Evolutionary conservation across 1,284 basidiomycete species (phyloP), one percentile per base, ranked within the genome.

Genomic region (Lentinula novae-zelandiae): DNA sequence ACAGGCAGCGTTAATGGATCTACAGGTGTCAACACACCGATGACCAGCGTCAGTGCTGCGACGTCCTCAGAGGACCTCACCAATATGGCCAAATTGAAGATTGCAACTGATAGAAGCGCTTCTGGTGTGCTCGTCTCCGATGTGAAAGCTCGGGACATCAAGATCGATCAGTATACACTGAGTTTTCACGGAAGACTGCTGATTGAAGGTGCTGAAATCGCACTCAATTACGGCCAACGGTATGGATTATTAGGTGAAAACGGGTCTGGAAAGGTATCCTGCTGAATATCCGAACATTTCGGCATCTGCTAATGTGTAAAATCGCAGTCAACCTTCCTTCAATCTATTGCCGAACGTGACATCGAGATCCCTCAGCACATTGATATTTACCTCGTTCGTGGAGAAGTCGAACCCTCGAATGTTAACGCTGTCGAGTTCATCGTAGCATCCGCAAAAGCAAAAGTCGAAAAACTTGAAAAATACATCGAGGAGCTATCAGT

Each of bases 231-330:
- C 71, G 96, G 96, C 6, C 93, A 98, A 74, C 81, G 95, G 70
- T 95, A 99, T 72, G 96, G 96, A 77, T 82, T 98, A 33, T 82
- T 98, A 60, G 96, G 96, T 61, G 95, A 98, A 76, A 98, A 99
- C 73, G 96, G 96, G 50, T 96, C 93, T 15, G 96, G 96, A 75
- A 99, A 99, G 87, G 94, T 95, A 69, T 55, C 53, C 40, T 53
- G 44, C 58, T 60, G n/a, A 55, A 51, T 22, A 39, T 46, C 55
- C 55, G 46, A 61, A 44, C n/a, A 17, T 44, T 27, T 27, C 27
- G 27, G 42, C 64, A 31, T 53, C 59, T 61, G 51, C 17, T 68
- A 46, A 40, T 61, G 5, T 54, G 48, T 44, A 55, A 36, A 31
- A 40, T 31, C 12, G 5, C 64, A 87, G 85, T 87, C 86, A 0